Base-by-base conservation (phyloP, 257 asterid species). In the Henckelia pumila region DNA sequence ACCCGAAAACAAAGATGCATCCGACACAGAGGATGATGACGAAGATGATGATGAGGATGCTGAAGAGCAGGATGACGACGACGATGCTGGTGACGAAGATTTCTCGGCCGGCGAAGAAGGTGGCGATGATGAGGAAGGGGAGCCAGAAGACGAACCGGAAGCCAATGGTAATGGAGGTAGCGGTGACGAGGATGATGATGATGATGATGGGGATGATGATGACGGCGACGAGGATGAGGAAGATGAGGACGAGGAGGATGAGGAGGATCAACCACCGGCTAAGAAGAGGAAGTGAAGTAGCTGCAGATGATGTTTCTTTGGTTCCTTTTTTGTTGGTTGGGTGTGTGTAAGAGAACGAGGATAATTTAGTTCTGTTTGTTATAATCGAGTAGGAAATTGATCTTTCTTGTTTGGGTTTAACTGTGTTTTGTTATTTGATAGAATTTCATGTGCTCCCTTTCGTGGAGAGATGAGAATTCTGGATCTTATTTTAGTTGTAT, bases 231-330 rank as follows among this genome's bases (percentile, higher is more conserved):
- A 76, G 0, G 89, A 81, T 0, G 95, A 79, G 0, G 89, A 82
- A 0, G 95, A 88, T 0, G 90, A 84, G 0, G 96, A 89, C 2
- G 96, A 89, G 0, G 55, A 47, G 21, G 55, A 47, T 0, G 95
- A 89, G 7, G 95, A 85, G 75, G 89, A 90, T 21, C 85, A 88
- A 75, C 97, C 97, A 67, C 97, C 97, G 3, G 83, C 95, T 88
- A 77, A 89, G 55, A 47, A 47, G 55, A 47, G 55, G 21, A 47
- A 47, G 55, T 47, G 55, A 47, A 40, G 21, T 47, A 68, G 77
- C n/a, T 71, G 70, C 22, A 28, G 13, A 71, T 71, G 81, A 72
- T 72, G 78, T 72, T 75, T 55, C 47, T 71, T 70, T 74, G 68
- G 73, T 69, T 71, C 63, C 67, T 65, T 66, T 71, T 59, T 59